phyloP scores from a whole-genome alignment of 768 basidiomycete genomes.

The Leccinellum rugosiceps region DNA sequence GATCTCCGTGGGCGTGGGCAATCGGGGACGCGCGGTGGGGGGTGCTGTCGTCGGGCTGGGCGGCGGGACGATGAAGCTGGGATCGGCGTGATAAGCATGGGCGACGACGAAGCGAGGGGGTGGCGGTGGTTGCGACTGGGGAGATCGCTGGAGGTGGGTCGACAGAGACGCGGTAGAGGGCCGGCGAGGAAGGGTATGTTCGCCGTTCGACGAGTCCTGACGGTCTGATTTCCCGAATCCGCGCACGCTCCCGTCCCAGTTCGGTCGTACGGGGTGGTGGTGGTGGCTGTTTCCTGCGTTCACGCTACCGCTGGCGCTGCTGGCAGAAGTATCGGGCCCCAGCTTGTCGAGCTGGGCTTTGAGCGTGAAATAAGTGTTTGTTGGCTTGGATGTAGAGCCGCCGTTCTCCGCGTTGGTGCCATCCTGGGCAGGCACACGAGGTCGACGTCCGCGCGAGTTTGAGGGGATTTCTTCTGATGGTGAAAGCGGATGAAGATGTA shows the following conservation, averaged over 20 bases:
- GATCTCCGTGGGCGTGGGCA: conserved; percentile 26
- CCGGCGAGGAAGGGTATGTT: conserved; percentile 18
- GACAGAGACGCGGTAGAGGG: conserved; percentile 38
- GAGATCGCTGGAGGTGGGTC: conserved; percentile 39
- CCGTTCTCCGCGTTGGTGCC: conserved; percentile 16
- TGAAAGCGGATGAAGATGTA: conserved; percentile 71
- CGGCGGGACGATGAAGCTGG: conserved; percentile 32
- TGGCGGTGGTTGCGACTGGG: conserved; percentile 25
- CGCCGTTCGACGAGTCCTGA: conserved; percentile 22
- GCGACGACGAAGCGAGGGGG: conserved; percentile 41
- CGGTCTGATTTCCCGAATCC: conserved; percentile 47
- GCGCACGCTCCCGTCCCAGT: conserved; percentile 56
- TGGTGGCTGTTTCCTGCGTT: not conserved
- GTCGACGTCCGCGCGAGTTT: conserved; percentile 43
- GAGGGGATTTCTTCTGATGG: conserved; percentile 44
- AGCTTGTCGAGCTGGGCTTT: conserved; percentile 57
- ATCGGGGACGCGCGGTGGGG: conserved; percentile 5
- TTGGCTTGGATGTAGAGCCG: conserved; percentile 20
- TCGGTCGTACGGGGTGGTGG: conserved; percentile 15
- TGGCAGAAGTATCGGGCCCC: conserved; percentile 19
- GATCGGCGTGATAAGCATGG: conserved; percentile 29
- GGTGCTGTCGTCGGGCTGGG: conserved; percentile 31
- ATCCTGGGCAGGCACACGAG: conserved; percentile 38
- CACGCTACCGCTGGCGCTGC: not conserved
- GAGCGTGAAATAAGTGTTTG: conserved; percentile 57